These are phyloP conservation scores for Chlorociboria aeruginascens DNA, from an alignment of 495 filamentous ascomycete genomes.

Conservation along the genomic window DNA sequence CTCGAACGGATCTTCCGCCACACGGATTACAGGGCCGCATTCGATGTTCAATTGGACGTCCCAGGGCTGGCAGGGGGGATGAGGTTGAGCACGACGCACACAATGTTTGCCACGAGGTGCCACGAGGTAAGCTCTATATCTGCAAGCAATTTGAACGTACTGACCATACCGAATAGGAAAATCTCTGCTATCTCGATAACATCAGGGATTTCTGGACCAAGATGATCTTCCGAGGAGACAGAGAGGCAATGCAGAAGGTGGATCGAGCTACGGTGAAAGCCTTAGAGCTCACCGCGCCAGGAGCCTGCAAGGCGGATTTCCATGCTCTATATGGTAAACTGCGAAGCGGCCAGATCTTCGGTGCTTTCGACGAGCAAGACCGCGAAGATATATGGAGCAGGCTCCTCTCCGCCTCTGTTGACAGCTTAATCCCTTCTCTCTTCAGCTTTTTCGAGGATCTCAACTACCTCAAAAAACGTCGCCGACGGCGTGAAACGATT, in stretches of 20 bases:
- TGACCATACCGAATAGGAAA: constrained; percentile 1
- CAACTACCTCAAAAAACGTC: constrained; percentile 21
- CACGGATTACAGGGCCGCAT: constrained; percentile 3
- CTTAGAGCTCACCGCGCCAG: constrained; percentile 7
- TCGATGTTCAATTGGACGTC: constrained; percentile 5
- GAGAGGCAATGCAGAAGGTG: constrained; percentile 4
- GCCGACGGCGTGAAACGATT: constrained; percentile 21
- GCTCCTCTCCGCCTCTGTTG: constrained; percentile 1
- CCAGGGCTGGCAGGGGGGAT: constrained; percentile 2
- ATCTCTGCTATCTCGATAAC: background rate
- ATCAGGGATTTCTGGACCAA: background rate
- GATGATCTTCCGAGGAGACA: background rate
- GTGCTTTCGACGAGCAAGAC: constrained; percentile 19
- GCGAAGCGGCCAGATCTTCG: constrained; percentile 19
- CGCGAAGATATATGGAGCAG: constrained; percentile 13
- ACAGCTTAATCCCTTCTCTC: constrained; percentile 22
- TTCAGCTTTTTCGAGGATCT: constrained; percentile 29
- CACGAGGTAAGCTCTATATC: constrained; percentile 3
- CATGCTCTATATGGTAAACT: constrained; percentile 8
- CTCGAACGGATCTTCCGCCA: background rate
- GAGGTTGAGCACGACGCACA: background rate
- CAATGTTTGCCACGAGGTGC: background rate
- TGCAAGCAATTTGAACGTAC: background rate
- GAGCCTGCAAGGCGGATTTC: constrained; percentile 1
- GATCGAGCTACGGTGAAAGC: constrained; percentile 7